Evolutionary conservation across 2,329 filamentous ascomycete species (phyloP), one percentile per base, ranked within the genome.

Genomic region (Cadophora malorum): DNA sequence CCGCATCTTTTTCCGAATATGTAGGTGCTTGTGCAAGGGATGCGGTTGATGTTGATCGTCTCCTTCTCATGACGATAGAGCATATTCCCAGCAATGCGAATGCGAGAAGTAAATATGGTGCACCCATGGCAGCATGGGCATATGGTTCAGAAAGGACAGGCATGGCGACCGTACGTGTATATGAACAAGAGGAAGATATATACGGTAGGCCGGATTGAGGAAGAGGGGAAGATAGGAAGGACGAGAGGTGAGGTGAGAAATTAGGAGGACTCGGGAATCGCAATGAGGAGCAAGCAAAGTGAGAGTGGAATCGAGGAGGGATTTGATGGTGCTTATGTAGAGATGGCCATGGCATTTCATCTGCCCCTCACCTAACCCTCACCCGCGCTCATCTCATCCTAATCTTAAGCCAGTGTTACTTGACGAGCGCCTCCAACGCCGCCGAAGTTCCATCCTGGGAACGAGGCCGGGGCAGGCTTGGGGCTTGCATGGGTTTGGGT

Each of bases 121-220:
- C 35, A 14, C 50, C 35, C 31, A 63, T 41, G 23, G 56, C 38
- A 47, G 61, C 38, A 16, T 64, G 62, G 25, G 62, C 38, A n/a
- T 50, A 61, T 45, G 66, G 58, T 56, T 64, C 66, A 23, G 62
- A 67, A 64, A 67, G 62, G 66, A 67, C 66, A 61, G 66, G 66
- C 66, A 67, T 67, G 55, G 21, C 60, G 62, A 25, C 3, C 21
- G 52, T 64, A 33, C 8, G n/a, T 14, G 25, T 38, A n/a, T 63
- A 53, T 53, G 38, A 62, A 47, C 23, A 12, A 38, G 28, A 35
- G 56, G 56, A 59, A 21, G 35, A 47, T 66, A 55, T 61, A 65
- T 45, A 64, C n/a, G 63, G 45, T 53, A n/a, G 25, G n/a, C 25
- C 21, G 28, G 52, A 33, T 55, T 21, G 33, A 33, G 31, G 31